Evolutionary conservation across 768 basidiomycete species (phyloP).

Genomic region (Cubamyces sp.): DNA sequence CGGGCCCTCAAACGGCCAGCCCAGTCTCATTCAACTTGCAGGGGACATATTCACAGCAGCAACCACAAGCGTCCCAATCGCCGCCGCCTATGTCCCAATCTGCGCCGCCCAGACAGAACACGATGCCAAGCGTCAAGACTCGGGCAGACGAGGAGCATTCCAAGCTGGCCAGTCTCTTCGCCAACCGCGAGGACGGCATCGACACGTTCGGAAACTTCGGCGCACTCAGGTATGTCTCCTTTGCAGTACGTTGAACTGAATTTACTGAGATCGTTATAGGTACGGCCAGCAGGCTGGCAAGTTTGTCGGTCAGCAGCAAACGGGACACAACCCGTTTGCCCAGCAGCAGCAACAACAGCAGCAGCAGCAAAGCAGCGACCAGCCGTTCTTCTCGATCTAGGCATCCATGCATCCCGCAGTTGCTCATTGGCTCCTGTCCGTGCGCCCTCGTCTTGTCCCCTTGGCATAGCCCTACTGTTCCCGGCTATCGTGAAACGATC

Average conservation of each 20-base stretch:
- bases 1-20: conserved; percentile 34
- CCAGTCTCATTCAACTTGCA: conserved; percentile 67
- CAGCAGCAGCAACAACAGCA: conserved; percentile 58
- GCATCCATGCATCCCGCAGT: neutral
- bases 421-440: conserved; percentile 8
- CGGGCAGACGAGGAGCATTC: conserved; percentile 71
- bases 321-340: conserved; percentile 68
- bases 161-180: conserved; percentile 80
- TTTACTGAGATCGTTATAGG: conserved; percentile 36
- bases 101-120: conserved; percentile 37
- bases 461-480: neutral
- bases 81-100: conserved; percentile 45
- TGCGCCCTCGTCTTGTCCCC: neutral
- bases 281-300: conserved; percentile 44
- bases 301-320: conserved; percentile 34
- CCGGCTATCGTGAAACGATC: neutral
- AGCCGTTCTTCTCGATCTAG: conserved; percentile 41
- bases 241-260: conserved; percentile 2
- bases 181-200: conserved; percentile 87
- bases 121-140: conserved; percentile 31
- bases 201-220: conserved; percentile 97
- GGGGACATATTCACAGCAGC: conserved; percentile 65
- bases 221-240: conserved; percentile 55
- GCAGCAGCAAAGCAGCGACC: conserved; percentile 42
- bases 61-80: conserved; percentile 43